These are phyloP conservation scores for Microsporum audouinii DNA, from an alignment of 2,329 filamentous ascomycete genomes.

Conservation along the genomic window DNA sequence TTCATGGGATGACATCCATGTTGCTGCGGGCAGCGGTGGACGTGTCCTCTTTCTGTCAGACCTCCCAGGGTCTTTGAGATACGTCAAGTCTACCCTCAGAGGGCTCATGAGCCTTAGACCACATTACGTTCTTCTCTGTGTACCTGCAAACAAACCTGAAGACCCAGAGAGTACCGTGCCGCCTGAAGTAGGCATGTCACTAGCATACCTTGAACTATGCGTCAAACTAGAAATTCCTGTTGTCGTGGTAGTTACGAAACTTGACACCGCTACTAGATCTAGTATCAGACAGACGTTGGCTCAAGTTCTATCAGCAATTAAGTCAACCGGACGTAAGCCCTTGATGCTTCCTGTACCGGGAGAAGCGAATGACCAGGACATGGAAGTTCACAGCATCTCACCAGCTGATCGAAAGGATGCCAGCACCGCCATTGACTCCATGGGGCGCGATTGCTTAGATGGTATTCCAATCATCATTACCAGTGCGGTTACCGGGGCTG, in stretches of 20 bases:
- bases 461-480: conserved; percentile 78
- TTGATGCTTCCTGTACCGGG: conserved; percentile 48
- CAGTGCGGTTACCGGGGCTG: conserved; percentile 72
- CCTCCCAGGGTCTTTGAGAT: conserved; percentile 81
- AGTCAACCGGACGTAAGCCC: conserved; percentile 61
- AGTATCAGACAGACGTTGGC: conserved; percentile 59
- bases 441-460: conserved; percentile 29
- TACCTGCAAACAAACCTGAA: conserved; percentile 61
- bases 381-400: conserved; percentile 48
- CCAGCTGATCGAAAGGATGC: conserved; percentile 48
- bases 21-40: conserved; percentile 58
- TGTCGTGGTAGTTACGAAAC: conserved; percentile 76
- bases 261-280: conserved; percentile 68
- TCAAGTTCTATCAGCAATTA: conserved; percentile 65
- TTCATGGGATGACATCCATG: conserved; percentile 91
- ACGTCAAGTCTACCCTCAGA: conserved; percentile 75
- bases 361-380: conserved; percentile 38
- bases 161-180: conserved; percentile 31
- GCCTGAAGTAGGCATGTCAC: conserved; percentile 57
- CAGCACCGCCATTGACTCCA: conserved; percentile 40
- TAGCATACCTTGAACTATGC: conserved; percentile 74
- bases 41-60: conserved; percentile 82
- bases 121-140: conserved; percentile 82
- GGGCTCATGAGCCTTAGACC: conserved; percentile 93
- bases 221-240: conserved; percentile 68